Evolutionary conservation across 176 grass and related monocot genomes (phyloP).

Genomic region (Ananas comosus): DNA sequence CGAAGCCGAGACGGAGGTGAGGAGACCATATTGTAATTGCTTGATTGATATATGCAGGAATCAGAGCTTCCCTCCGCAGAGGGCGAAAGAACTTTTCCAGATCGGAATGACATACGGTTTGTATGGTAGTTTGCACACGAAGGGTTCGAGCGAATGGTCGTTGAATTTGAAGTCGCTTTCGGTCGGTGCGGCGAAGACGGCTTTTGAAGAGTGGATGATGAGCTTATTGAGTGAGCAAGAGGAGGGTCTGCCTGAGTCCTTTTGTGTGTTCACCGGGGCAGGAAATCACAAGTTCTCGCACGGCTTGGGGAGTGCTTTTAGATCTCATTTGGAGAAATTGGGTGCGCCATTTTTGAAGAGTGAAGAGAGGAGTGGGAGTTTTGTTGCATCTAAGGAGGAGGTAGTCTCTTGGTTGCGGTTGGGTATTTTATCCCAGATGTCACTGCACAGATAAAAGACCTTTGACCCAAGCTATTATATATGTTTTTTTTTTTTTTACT

Average conservation of each 20-base stretch:
- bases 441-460: not conserved
- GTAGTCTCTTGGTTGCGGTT: conserved; percentile 48
- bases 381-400: conserved; percentile 56
- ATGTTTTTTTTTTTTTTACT: not conserved
- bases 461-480: not conserved
- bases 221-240: conserved; percentile 21
- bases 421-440: conserved; percentile 8
- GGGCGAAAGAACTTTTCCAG: conserved; percentile 48
- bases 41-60: conserved; percentile 80
- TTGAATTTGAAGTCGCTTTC: conserved; percentile 64
- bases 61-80: conserved; percentile 35
- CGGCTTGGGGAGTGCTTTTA: conserved; percentile 45
- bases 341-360: conserved; percentile 39
- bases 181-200: conserved; percentile 63
- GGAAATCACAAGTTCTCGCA: conserved; percentile 71
- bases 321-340: conserved; percentile 21
- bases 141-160: conserved; percentile 48
- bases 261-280: conserved; percentile 53
- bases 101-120: conserved; percentile 51
- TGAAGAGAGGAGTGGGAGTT: conserved; percentile 46
- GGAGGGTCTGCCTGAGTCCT: conserved; percentile 39
- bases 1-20: conserved; percentile 26
- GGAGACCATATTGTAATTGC: conserved; percentile 87
- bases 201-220: conserved; percentile 65
- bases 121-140: conserved; percentile 48